Evolutionary conservation across 2,329 filamentous ascomycete genomes (phyloP).

Genomic region (Aspergillus viridinutans): DNA sequence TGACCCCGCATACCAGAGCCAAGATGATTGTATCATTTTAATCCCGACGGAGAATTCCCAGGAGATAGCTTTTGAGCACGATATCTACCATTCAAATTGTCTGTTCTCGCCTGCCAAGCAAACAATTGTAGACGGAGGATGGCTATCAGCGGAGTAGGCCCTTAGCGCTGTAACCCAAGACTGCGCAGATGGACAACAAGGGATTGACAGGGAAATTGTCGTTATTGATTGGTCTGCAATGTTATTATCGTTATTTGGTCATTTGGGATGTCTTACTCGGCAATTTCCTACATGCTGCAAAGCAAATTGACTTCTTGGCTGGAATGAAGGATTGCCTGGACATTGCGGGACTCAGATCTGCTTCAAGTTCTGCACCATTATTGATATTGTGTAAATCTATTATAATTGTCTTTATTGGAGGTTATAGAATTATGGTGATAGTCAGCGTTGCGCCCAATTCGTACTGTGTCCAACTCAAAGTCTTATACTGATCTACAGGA

Average conservation of each 20-base stretch:
- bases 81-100: background rate
- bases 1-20: background rate
- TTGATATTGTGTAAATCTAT: background rate
- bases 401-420: background rate
- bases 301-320: background rate
- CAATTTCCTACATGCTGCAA: background rate
- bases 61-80: background rate
- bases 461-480: no score
- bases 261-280: background rate
- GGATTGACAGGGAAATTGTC: background rate
- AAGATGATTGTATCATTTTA: background rate
- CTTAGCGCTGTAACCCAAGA: conserved; percentile 11
- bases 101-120: background rate
- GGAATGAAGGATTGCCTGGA: background rate
- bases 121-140: background rate
- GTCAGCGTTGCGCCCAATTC: no score
- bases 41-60: background rate
- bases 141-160: background rate
- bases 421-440: background rate
- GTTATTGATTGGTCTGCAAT: background rate
- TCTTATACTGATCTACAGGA: no score
- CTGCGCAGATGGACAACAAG: background rate
- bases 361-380: background rate
- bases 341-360: background rate
- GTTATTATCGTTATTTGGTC: background rate